Percentiles rank a stretch among this genome's conserved stretches.
phyloP scores from a whole-genome alignment of 176 grass and related monocot species.

The Alloteropsis semialata region DNA sequence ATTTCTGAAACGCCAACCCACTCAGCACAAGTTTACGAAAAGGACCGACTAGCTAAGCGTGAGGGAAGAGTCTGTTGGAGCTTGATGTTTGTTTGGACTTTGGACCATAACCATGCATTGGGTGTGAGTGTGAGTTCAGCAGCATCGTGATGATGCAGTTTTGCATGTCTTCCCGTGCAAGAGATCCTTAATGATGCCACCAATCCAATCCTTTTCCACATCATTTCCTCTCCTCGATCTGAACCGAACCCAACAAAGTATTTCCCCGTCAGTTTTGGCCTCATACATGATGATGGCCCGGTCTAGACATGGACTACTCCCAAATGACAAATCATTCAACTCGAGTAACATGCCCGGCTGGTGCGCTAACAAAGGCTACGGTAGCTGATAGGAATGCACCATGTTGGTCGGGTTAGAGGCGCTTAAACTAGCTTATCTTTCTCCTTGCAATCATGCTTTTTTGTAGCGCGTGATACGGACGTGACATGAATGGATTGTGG shows the following conservation, averaged over 20 bases:
- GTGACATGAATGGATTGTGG: no score
- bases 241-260: neutral
- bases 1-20: no score
- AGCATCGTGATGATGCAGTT: neutral
- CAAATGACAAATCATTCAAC: neutral
- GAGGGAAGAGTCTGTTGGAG: no score
- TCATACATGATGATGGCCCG: neutral
- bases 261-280: neutral
- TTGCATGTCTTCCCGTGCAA: neutral
- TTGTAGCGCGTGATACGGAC: no score
- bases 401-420: neutral
- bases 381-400: neutral
- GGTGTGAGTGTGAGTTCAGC: no score
- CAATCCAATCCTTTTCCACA: neutral
- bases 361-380: neutral
- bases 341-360: conserved; percentile 5
- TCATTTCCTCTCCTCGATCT: neutral
- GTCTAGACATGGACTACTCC: neutral
- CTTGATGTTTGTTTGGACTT: no score
- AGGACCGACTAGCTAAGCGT: no score
- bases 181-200: neutral
- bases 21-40: no score
- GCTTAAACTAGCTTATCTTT: neutral
- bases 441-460: neutral
- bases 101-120: no score